phyloP scores from a whole-genome alignment of 371 early-diverging fungal species.

The Rhizopus arrhizus region DNA sequence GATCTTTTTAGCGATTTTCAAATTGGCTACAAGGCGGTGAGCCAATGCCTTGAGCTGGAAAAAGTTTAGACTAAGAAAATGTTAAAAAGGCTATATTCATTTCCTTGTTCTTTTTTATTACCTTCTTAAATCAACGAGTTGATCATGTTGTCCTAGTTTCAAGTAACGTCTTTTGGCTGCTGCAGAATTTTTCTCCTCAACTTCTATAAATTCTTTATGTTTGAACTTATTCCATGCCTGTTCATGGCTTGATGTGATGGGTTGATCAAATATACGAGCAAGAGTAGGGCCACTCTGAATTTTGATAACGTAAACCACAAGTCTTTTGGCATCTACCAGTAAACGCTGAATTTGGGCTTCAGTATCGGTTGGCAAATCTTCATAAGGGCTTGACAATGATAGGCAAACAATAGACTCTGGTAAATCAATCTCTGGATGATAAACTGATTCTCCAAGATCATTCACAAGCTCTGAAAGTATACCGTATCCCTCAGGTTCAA shows the following conservation, averaged over 20 bases:
- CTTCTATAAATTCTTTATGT: conserved; percentile 43
- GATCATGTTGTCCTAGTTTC: conserved; percentile 31
- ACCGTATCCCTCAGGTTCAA: conserved; percentile 69
- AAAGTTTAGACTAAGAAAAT: conserved; percentile 31
- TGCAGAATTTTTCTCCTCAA: conserved; percentile 16
- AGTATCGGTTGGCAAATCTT: conserved; percentile 63
- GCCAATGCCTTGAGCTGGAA: conserved; percentile 43
- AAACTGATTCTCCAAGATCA: conserved; percentile 81
- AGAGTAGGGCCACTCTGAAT: conserved; percentile 83
- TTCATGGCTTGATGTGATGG: conserved; percentile 78
- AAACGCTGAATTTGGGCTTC: conserved; percentile 71
- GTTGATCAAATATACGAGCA: conserved; percentile 80
- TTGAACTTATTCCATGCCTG: conserved; percentile 60
- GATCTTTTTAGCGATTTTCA: conserved; percentile 46
- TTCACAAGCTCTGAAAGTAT: conserved; percentile 76
- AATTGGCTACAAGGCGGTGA: conserved; percentile 30
- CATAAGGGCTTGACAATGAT: conserved; percentile 69
- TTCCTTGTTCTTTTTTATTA: conserved; percentile 10
- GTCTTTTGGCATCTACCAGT: conserved; percentile 90
- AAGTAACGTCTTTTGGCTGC: conserved; percentile 35
- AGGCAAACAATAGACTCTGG: conserved; percentile 71
- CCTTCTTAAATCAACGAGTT: conserved; percentile 43
- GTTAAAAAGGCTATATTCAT: background rate
- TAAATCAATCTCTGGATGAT: conserved; percentile 52
- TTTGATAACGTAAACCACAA: conserved; percentile 78